Evolutionary conservation across 768 basidiomycete genomes (phyloP).

Genomic region (Tephrocybe sp.): DNA sequence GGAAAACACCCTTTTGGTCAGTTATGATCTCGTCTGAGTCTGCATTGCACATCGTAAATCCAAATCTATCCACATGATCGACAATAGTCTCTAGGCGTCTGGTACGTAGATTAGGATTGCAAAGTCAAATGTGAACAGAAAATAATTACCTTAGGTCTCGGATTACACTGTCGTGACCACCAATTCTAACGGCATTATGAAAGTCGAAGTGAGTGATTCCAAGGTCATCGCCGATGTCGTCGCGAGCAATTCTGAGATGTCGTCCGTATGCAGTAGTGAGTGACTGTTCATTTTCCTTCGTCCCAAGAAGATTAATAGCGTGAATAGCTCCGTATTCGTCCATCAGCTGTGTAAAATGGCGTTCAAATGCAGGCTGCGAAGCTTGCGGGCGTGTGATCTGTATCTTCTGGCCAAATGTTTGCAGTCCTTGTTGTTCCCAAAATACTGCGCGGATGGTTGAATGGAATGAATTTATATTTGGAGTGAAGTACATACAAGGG

Average conservation of each 20-base stretch:
- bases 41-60: constrained; percentile 81
- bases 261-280: constrained; percentile 82
- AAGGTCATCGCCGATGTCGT: constrained; percentile 64
- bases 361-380: constrained; percentile 95
- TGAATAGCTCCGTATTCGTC: constrained; percentile 86
- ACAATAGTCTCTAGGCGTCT: constrained; percentile 63
- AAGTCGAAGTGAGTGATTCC: constrained; percentile 93
- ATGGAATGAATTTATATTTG: constrained; percentile 15
- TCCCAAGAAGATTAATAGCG: constrained; percentile 88
- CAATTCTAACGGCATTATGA: constrained; percentile 75
- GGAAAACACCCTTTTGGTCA: constrained; percentile 89
- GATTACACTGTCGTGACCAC: constrained; percentile 86
- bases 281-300: constrained; percentile 88
- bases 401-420: constrained; percentile 92
- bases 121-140: neutral
- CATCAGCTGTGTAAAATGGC: constrained; percentile 85
- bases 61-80: constrained; percentile 74
- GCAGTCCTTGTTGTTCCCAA: constrained; percentile 97
- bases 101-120: constrained; percentile 2
- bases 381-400: constrained; percentile 95
- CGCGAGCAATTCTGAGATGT: constrained; percentile 70
- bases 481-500: constrained; percentile 65
- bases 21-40: constrained; percentile 70
- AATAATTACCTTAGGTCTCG: constrained; percentile 61
- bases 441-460: constrained; percentile 61